phyloP scores from a whole-genome alignment of 495 filamentous ascomycete genomes.

The Penicillium parvum region DNA sequence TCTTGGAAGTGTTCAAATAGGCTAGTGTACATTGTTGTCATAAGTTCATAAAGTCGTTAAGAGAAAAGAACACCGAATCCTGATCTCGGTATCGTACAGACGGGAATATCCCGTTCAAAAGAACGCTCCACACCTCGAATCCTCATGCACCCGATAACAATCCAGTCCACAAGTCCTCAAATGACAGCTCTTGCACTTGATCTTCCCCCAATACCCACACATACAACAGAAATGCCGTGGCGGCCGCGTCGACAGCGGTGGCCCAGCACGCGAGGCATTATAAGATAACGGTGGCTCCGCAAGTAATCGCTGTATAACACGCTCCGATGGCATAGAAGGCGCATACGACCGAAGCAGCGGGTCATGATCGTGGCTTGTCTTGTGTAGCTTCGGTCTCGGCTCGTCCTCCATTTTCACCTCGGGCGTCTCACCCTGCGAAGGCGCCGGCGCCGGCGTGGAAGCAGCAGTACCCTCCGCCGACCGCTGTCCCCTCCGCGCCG shows the following conservation, averaged over 20 bases:
- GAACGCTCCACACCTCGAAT: conserved; percentile 70
- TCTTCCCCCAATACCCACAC: conserved; percentile 89
- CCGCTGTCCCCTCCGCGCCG: conserved; percentile 13
- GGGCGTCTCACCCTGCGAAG: conserved; percentile 6
- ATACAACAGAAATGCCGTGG: conserved; percentile 75
- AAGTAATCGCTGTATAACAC: conserved; percentile 63
- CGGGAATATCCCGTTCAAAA: conserved; percentile 21
- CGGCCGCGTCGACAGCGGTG: conserved; percentile 51
- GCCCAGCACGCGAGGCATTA: conserved; percentile 63
- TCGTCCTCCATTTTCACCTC: conserved; percentile 23
- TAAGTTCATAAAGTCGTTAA: conserved; percentile 25
- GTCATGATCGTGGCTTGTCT: conserved; percentile 51
- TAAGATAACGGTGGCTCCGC: conserved; percentile 74
- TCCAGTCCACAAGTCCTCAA: conserved; percentile 74
- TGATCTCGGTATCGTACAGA: conserved; percentile 12
- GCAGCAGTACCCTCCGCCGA: conserved; percentile 12
- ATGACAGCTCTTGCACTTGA: conserved; percentile 81
- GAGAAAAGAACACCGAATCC: not conserved
- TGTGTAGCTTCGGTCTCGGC: conserved; percentile 30
- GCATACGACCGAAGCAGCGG: conserved; percentile 59
- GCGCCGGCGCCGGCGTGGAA: conserved; percentile 9
- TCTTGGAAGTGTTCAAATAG: not conserved
- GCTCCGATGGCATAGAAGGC: conserved; percentile 60
- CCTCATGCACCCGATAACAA: conserved; percentile 74
- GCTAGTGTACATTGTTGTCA: conserved; percentile 19